Base-by-base conservation (phyloP, 768 basidiomycete genomes). In the Roridomyces roridus region DNA sequence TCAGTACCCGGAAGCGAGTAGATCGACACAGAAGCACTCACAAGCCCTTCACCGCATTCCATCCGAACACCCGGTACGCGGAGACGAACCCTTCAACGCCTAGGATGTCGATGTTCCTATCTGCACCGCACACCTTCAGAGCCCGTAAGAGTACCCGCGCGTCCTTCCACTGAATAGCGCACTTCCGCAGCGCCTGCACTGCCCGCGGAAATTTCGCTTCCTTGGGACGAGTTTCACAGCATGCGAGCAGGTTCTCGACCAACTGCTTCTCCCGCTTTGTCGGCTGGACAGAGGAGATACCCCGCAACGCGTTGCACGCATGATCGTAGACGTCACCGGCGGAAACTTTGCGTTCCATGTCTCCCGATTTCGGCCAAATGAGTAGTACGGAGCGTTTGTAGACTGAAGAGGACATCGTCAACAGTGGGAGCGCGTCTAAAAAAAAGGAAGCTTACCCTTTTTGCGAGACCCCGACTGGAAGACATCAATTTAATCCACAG, bases 51-150 rank as follows among this genome's bases (percentile, higher is more conserved):
- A 66, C 41, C 6, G 36, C 20, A 4, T 43, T 35, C 62, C 62
- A 66, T 7, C 50, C 59, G 23, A 66, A 64, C 25, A 57, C 59
- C 47, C 57, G 63, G 21, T 66, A 65, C 2, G 62, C 62, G 1
- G 65, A 65, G 1, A 65, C 55, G 20, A 65, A 58, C 7, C 58
- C 62, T 10, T 60, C 59, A 2, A 42, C 24, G 26, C 65, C 62
- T 43, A 63, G 29, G 6, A 60, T 18, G 4, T 54, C 47, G 9
- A 53, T 39, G 17, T 58, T 60, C 28, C 52, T 55, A 4, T 55
- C 59, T 6, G 53, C 58, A 4, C 59, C 46, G 39, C 62, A 65
- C 9, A 43, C 49, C 28, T 43, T 36, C 26, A 58, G 39, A 3
- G 62, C 41, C 7, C 46, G 51, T 25, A 65, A 18, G 14, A 60